Evolutionary conservation across 768 basidiomycete genomes (phyloP), one percentile per base, ranked within the genome.

Genomic region (Psilocybe sp.): DNA sequence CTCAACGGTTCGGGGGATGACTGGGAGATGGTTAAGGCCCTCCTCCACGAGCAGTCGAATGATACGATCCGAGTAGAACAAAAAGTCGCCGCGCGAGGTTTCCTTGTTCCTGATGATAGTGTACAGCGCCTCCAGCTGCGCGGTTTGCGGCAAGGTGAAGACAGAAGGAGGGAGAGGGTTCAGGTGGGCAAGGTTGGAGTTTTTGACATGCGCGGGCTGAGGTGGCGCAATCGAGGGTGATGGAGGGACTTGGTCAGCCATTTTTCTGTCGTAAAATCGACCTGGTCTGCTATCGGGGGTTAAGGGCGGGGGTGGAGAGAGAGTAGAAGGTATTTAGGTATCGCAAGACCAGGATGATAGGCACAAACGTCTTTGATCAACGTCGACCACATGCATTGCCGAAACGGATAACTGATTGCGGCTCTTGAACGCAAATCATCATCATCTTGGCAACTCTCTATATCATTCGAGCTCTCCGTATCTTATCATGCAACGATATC

Each of bases 41-140:
- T 89, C 83, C 65, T 88, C 87, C 16, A 90, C 87, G 48, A 91
- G 76, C 40, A 89, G 61, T 42, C 87, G 75, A 59, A 98, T 98
- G 67, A 98, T 93, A 14, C 94, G 78, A 69, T 94, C 92, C 10
- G 88, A 89, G 67, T 95, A 95, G 71, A 98, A 99, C 53, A 99
- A 79, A 61, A 99, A 99, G 64, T 98, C 97, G 7, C 94, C 94
- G 47, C 94, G 75, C 20, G 81, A 80, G 3, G 96, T 97, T 37
- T 86, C 80, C 69, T 85, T 87, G 68, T 96, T 86, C 46, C 96
- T 70, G 66, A 97, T 95, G 67, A 97, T 96, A 10, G 94, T 98
- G 72, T 96, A 90, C 28, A 98, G 74, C 2, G 93, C 94, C 65
- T 97, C 94, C 16, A 99, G 83, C 71, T 98, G 96, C 1, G 89